Evolutionary conservation across 129 eudicot species (phyloP).

Genomic region (Pseudognaphalium luteoalbum): DNA sequence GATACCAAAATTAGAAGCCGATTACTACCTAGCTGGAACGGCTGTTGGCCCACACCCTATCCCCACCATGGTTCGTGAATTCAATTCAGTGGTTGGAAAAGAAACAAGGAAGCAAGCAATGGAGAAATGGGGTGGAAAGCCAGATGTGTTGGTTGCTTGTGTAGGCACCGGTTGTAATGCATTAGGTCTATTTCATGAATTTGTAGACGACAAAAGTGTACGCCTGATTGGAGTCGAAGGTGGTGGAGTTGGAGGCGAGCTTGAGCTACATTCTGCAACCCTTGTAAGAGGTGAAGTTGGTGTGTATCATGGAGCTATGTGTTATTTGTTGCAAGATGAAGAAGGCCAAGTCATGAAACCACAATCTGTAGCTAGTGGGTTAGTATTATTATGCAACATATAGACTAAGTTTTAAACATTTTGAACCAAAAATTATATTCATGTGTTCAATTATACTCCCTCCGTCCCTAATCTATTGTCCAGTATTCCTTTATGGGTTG

Average conservation of each 20-base stretch:
- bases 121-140: slow-evolving; percentile 81
- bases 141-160: slow-evolving; percentile 70
- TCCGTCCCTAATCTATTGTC: no score
- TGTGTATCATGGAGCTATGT: slow-evolving; percentile 79
- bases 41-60: slow-evolving; percentile 74
- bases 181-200: slow-evolving; percentile 66
- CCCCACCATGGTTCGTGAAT: slow-evolving; percentile 72
- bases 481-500: no score
- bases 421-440: neutral
- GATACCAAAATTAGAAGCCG: slow-evolving; percentile 47
- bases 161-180: slow-evolving; percentile 83
- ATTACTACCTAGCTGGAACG: slow-evolving; percentile 50
- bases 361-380: slow-evolving; percentile 71
- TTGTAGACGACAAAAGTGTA: slow-evolving; percentile 52
- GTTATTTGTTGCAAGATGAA: slow-evolving; percentile 67
- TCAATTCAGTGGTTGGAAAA: slow-evolving; percentile 71
- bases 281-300: slow-evolving; percentile 67
- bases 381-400: neutral
- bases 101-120: slow-evolving; percentile 70
- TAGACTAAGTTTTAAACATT: neutral
- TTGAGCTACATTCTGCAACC: slow-evolving; percentile 55
- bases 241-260: slow-evolving; percentile 46
- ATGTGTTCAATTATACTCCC: neutral
- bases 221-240: slow-evolving; percentile 70
- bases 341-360: slow-evolving; percentile 60